Evolutionary conservation across 306 rosid species (phyloP).

Genomic region (Gastrolobium bilobum): DNA sequence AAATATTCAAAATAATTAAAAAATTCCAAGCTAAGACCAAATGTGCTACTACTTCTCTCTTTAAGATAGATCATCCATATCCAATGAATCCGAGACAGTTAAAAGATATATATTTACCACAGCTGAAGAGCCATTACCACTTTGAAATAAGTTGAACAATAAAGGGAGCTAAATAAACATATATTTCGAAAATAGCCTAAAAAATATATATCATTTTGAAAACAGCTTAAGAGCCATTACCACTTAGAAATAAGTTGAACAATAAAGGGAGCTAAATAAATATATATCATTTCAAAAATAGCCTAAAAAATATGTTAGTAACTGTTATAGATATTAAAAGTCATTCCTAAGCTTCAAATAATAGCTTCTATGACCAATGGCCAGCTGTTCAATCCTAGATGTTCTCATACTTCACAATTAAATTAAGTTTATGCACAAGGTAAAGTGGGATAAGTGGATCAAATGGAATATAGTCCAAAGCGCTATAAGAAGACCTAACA

Average conservation of each 20-base stretch:
- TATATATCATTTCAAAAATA: background rate
- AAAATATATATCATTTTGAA: too few species aligned
- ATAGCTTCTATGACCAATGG: background rate
- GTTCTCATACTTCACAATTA: background rate
- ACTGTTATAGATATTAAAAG: background rate
- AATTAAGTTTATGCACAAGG: background rate
- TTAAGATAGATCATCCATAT: background rate
- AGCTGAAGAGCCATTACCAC: background rate
- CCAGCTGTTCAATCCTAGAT: background rate
- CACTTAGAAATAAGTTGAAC: background rate
- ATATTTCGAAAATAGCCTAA: background rate
- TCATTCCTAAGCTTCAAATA: background rate
- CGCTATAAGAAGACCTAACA: too few species aligned
- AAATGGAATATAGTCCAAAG: background rate
- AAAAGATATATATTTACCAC: background rate
- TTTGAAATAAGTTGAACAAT: background rate
- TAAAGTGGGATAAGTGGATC: background rate
- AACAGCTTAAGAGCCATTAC: background rate
- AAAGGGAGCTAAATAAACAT: background rate
- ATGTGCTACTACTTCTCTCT: background rate
- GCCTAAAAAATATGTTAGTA: background rate
- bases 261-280: background rate
- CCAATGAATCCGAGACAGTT: slow-evolving; percentile 9
- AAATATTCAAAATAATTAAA: background rate
- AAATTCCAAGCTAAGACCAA: background rate